phyloP scores from a whole-genome alignment of 768 basidiomycete species.

The Agrocybe pediades region DNA sequence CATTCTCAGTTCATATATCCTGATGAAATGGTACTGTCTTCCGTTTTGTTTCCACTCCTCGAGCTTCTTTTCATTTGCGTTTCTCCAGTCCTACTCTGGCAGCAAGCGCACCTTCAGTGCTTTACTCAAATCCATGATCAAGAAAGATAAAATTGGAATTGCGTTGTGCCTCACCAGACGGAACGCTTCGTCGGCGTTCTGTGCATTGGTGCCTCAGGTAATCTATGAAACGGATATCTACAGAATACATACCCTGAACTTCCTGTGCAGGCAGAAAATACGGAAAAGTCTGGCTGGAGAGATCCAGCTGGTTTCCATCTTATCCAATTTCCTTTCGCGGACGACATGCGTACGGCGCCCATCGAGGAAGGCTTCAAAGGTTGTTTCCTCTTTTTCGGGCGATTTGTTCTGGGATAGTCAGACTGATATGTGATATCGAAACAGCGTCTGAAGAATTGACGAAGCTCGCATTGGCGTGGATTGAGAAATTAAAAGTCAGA shows the following conservation, averaged over 20 bases:
- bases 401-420: neutral
- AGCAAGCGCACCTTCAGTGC: constrained; percentile 93
- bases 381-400: constrained; percentile 28
- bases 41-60: neutral
- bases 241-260: too few relatives aligned
- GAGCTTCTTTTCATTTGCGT: constrained; percentile 6
- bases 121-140: constrained; percentile 77
- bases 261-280: constrained; percentile 64
- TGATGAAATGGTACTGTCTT: constrained; percentile 73
- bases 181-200: constrained; percentile 79
- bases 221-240: neutral
- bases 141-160: constrained; percentile 83
- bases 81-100: constrained; percentile 72
- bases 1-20: constrained; percentile 93
- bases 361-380: constrained; percentile 68
- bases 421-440: constrained; percentile 7
- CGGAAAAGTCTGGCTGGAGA: constrained; percentile 71
- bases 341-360: constrained; percentile 86
- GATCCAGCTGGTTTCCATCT: constrained; percentile 93
- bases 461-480: constrained; percentile 68
- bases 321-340: constrained; percentile 90
- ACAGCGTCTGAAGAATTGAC: constrained; percentile 70
- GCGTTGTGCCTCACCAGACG: constrained; percentile 68
- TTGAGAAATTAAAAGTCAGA: constrained; percentile 79
- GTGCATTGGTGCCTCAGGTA: constrained; percentile 87